Evolutionary conservation across 352 stramenopile species (phyloP).

Genomic region (Lagenidium sp.): DNA sequence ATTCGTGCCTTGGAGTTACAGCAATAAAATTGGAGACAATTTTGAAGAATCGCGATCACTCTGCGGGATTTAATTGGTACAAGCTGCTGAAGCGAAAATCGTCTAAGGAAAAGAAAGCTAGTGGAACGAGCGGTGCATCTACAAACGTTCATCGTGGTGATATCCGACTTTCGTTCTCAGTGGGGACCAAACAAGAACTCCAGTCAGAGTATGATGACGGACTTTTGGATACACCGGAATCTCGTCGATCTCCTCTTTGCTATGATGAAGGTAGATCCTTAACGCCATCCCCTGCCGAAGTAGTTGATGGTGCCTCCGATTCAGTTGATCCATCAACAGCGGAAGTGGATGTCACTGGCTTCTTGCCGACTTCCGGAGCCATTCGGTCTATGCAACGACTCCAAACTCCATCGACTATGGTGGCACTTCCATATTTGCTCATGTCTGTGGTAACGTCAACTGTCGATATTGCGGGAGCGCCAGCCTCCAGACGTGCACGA

Average conservation of each 20-base stretch:
- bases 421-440: constrained; percentile 15
- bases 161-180: constrained; percentile 70
- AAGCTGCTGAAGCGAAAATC: constrained; percentile 78
- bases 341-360: constrained; percentile 19
- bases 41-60: constrained; percentile 61
- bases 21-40: constrained; percentile 78
- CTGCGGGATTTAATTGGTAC: constrained; percentile 83
- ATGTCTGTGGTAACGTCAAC: too few species aligned
- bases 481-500: constrained; percentile 17
- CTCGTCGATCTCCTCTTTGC: constrained; percentile 6
- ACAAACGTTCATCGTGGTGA: constrained; percentile 64
- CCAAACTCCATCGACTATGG: constrained; percentile 48
- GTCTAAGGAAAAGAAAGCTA: constrained; percentile 35
- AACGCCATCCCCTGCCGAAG: constrained; percentile 26
- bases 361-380: constrained; percentile 38
- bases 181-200: constrained; percentile 77
- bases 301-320: constrained; percentile 27
- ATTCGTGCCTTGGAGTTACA: constrained; percentile 77
- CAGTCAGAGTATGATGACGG: constrained; percentile 49
- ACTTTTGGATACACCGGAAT: constrained; percentile 18
- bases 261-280: too few species aligned
- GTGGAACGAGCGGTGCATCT: constrained; percentile 19
- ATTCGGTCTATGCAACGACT: constrained; percentile 58
- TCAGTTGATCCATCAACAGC: constrained; percentile 5
- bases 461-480: background rate